Conservation (phyloP, 148 eudicot genomes). For the Limonium bicolor region DNA sequence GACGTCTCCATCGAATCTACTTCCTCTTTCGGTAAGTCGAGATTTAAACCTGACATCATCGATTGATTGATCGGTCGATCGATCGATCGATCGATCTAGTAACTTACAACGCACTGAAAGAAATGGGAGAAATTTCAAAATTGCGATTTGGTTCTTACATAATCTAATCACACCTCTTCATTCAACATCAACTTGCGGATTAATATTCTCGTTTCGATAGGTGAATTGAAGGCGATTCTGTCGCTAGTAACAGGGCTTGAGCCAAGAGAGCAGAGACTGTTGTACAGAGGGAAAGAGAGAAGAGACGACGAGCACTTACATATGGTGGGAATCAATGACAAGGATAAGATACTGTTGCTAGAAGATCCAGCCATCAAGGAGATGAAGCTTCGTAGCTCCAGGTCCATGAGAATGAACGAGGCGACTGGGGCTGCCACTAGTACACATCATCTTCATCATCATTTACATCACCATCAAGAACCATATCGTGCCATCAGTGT, state of each 20-base stretch:
- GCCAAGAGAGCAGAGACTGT: conserved; percentile 46
- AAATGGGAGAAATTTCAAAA: neutral
- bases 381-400: conserved; percentile 30
- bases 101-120: neutral
- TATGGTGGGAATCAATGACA: conserved; percentile 65
- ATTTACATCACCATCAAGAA: too few relatives aligned
- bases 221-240: conserved; percentile 38
- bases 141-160: neutral
- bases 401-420: too few relatives aligned
- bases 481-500: too few relatives aligned
- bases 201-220: conserved; percentile 7
- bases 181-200: neutral
- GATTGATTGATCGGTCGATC: neutral
- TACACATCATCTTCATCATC: too few relatives aligned
- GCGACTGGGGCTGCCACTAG: too few relatives aligned
- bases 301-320: conserved; percentile 46
- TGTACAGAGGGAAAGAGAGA: conserved; percentile 63
- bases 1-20: conserved; percentile 39
- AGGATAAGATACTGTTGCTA: conserved; percentile 46
- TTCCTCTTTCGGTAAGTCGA: conserved; percentile 49
- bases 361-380: conserved; percentile 64
- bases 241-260: conserved; percentile 34
- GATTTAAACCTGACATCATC: neutral
- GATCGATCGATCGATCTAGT: neutral
- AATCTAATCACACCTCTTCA: neutral